Conservation (phyloP, 352 stramenopile species). For the Phytophthora syringae region DNA sequence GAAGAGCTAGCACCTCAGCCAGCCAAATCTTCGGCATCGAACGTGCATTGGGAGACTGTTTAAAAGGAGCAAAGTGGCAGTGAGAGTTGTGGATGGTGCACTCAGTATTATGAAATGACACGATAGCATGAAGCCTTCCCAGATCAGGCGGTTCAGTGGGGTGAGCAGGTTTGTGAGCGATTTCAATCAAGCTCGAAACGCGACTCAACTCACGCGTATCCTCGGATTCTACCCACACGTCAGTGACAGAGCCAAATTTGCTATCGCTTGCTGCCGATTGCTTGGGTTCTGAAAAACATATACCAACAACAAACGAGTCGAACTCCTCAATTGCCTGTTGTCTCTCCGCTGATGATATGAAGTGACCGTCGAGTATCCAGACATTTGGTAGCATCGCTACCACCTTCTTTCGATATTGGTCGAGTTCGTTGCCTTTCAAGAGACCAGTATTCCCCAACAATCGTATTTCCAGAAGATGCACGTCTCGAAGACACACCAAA, state of each 20-base stretch:
- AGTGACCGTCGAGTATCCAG: constrained; percentile 70
- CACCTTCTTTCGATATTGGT: constrained; percentile 51
- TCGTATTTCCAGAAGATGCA: constrained; percentile 62
- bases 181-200: constrained; percentile 24
- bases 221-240: constrained; percentile 39
- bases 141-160: constrained; percentile 33
- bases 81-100: constrained; percentile 52
- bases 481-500: constrained; percentile 59
- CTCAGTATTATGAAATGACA: constrained; percentile 58
- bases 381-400: constrained; percentile 60
- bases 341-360: constrained; percentile 51
- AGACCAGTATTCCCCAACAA: constrained; percentile 47
- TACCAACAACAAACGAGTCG: constrained; percentile 40
- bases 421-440: constrained; percentile 17
- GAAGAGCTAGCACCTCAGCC: constrained; percentile 35
- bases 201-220: neutral
- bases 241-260: constrained; percentile 47
- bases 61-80: constrained; percentile 50
- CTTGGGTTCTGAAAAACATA: constrained; percentile 25
- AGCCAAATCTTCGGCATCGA: constrained; percentile 46
- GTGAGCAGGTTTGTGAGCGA: constrained; percentile 21
- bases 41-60: constrained; percentile 35
- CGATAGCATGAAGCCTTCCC: constrained; percentile 44
- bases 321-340: constrained; percentile 44
- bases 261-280: neutral